Evolutionary conservation across 108 stramenopile genomes (phyloP), one percentile per base, ranked within the genome.

Genomic region (Pseudonitzschia delicatissima): DNA sequence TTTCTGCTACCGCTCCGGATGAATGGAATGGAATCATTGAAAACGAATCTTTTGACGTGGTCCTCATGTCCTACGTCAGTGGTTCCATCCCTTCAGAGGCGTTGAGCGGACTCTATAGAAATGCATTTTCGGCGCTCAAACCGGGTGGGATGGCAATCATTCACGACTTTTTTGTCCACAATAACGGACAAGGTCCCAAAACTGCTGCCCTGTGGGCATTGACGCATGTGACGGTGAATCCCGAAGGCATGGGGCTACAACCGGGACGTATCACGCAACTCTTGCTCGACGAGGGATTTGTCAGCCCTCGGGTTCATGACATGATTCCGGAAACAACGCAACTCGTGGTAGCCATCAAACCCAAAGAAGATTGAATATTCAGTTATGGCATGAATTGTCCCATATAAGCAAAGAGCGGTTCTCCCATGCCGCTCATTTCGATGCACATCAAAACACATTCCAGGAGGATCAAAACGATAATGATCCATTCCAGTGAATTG

Each of bases 401-500:
- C 15, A 61, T 35, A 18, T 40, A 61, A 1, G 18, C 32, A 67
- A 81, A 79, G 13, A 90, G 52, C 32, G 67, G 68, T 47, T 68
- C 68, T n/a, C 92, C 92, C 69, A 70, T 59, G 2, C 93, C 93
- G 71, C 87, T 87, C 93, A 92, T 95, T 68, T 92, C 94, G 58
- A 90, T 42, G 47, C 82, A 76, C 94, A 95, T 94, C 47, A 97
- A 66, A 11, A 86, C 70, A 48, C 90, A 92, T 68, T 97, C 96
- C 52, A 94, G 86, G 23, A 74, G 55, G 73, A 97, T 97, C 17
- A 97, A 71, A 0, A 83, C 77, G 57, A 97, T 87, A 51, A 97
- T 97, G 65, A 94, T 90, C 96, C 92, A 94, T 68, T 97, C 96
- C 61, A 93, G 53, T 12, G 86, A 77, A 60, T 89, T 91, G 35